These are phyloP conservation scores for Capillidium heterosporum DNA, from an alignment of 371 early-diverging fungal genomes.

Conservation along the genomic window DNA sequence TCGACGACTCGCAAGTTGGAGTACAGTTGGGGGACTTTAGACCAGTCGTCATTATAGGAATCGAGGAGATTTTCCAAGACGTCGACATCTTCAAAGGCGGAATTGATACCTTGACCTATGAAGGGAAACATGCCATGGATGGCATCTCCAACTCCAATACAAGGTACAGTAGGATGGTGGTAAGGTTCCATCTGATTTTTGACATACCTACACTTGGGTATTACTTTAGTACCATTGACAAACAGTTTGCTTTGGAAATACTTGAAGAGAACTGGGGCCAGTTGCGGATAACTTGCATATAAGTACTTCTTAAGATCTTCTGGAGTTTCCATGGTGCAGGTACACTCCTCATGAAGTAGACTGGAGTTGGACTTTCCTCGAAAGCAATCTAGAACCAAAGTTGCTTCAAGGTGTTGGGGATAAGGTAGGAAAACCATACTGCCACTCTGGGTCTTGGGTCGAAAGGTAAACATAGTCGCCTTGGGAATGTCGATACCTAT, in stretches of 20 bases:
- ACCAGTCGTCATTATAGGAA: constrained; percentile 16
- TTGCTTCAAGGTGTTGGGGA: background rate
- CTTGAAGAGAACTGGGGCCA: background rate
- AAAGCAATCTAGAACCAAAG: background rate
- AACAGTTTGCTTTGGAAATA: background rate
- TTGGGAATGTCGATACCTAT: background rate
- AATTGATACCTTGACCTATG: constrained; percentile 94
- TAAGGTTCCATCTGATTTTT: background rate
- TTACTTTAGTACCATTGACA: too few relatives aligned
- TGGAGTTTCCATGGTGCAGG: background rate
- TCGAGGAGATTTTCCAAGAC: constrained; percentile 49
- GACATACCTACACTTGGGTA: too few relatives aligned
- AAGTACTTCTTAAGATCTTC: background rate
- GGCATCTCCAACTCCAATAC: constrained; percentile 86
- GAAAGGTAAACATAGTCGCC: background rate
- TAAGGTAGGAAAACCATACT: background rate
- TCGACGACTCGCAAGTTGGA: background rate
- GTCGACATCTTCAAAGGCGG: constrained; percentile 87
- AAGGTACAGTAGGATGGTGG: constrained; percentile 8
- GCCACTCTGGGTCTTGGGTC: background rate
- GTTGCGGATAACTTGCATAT: background rate
- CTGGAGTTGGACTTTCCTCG: background rate
- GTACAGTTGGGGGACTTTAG: constrained; percentile 8
- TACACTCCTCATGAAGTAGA: background rate
- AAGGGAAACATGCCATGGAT: constrained; percentile 97